Conservation (phyloP, 805 yeast species). For the Metschnikowia proteae region DNA sequence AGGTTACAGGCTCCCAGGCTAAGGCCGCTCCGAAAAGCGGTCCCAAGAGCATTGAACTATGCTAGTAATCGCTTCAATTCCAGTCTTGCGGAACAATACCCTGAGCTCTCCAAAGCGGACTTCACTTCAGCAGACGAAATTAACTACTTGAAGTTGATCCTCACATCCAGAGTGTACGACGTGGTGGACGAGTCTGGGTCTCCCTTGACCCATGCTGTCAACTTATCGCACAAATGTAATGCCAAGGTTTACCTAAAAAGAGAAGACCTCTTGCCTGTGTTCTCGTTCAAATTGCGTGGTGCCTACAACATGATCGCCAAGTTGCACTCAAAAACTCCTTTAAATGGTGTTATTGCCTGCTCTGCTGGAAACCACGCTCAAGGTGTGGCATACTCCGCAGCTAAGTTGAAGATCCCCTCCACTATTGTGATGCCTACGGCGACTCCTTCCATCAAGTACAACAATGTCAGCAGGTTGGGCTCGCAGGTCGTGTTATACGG, state of each 20-base stretch:
- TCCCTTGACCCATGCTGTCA: slow-evolving; percentile 73
- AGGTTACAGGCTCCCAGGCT: slow-evolving; percentile 2
- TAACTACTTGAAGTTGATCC: slow-evolving; percentile 87
- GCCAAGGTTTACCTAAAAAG: slow-evolving; percentile 78
- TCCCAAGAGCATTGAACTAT: neutral
- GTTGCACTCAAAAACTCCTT: slow-evolving; percentile 54
- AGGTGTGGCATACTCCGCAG: slow-evolving; percentile 94
- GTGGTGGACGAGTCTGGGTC: slow-evolving; percentile 77
- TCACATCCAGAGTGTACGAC: slow-evolving; percentile 92
- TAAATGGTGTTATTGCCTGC: slow-evolving; percentile 93
- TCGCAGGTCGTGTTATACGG: slow-evolving; percentile 92
- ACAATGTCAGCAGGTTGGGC: slow-evolving; percentile 88
- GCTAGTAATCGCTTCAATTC: slow-evolving; percentile 1
- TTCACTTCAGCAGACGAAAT: slow-evolving; percentile 62
- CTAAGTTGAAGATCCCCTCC: slow-evolving; percentile 80
- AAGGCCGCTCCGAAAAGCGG: neutral
- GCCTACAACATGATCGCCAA: slow-evolving; percentile 97
- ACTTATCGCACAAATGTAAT: slow-evolving; percentile 69
- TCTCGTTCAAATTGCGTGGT: slow-evolving; percentile 93
- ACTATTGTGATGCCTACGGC: slow-evolving; percentile 98
- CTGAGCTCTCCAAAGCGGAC: slow-evolving; percentile 50
- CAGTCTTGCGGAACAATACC: slow-evolving; percentile 30
- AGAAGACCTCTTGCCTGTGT: slow-evolving; percentile 92
- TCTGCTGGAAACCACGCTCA: slow-evolving; percentile 99
- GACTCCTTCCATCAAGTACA: slow-evolving; percentile 91